Percentiles rank a stretch among this genome's conserved stretches.
phyloP scores from a whole-genome alignment of 1,284 basidiomycete genomes.

The Puccinia hordei region DNA sequence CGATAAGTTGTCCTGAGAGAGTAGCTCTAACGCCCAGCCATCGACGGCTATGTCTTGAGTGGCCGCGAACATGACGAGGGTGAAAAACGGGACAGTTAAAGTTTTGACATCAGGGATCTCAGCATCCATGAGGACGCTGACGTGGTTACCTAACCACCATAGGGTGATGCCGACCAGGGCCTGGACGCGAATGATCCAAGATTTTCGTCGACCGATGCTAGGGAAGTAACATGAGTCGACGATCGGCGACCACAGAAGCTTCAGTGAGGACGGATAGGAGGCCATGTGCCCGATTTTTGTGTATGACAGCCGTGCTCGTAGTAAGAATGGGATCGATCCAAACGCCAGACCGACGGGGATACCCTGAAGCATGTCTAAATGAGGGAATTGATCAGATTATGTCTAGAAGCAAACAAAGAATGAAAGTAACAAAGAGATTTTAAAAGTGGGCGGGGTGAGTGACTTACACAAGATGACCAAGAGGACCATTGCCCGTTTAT shows the following conservation, averaged over 20 bases:
- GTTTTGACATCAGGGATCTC: conserved; percentile 77
- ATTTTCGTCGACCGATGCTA: conserved; percentile 84
- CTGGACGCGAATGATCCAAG: conserved; percentile 99
- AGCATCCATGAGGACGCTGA: conserved; percentile 79
- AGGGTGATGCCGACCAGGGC: conserved; percentile 82
- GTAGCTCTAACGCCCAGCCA: conserved; percentile 96
- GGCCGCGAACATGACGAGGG: conserved; percentile 89
- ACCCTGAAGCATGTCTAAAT: conserved; percentile 82
- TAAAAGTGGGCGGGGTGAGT: background rate
- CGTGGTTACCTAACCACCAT: conserved; percentile 80
- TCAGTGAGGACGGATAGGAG: conserved; percentile 95
- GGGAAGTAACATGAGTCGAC: conserved; percentile 87
- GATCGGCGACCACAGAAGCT: conserved; percentile 95
- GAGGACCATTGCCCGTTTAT: conserved; percentile 55
- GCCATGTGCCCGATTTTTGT: conserved; percentile 90
- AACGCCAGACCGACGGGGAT: conserved; percentile 77
- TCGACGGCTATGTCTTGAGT: conserved; percentile 99
- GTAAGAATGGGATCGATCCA: conserved; percentile 93
- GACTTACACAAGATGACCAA: conserved; percentile 41
- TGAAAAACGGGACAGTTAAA: conserved; percentile 83
- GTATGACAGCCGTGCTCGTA: conserved; percentile 91
- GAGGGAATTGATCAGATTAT: no score
- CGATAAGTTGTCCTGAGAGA: conserved; percentile 90
- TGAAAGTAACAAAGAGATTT: background rate
- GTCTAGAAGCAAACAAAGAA: background rate